Evolutionary conservation across 345 rosid genomes (phyloP), one percentile per base, ranked within the genome.

Genomic region (Populus euphratica): DNA sequence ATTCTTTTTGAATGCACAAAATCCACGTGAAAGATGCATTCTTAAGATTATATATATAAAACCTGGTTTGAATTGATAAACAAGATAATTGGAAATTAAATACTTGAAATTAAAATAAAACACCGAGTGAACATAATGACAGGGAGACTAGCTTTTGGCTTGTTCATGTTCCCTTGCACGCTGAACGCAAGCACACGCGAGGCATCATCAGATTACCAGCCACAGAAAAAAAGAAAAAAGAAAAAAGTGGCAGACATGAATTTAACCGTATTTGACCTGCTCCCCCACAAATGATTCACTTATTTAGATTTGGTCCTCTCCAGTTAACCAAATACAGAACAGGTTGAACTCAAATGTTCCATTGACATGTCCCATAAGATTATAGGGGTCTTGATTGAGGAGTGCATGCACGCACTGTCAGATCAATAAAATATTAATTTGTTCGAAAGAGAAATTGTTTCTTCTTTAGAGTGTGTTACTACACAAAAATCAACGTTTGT

Each of bases 181-280:
- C 18, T 64, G 12, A 23, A 59, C 39, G 38, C 66, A 64, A 44
- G 66, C 77, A 68, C 8, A 44, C 29, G 25, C 69, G 76, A 36
- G 14, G 4, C 11, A 11, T 35, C 62, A 74, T 38, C 14, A 67
- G 43, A 70, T 47, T 7, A 1, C 76, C 69, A 33, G 69, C 65
- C 33, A 14, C 50, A 47, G 50, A 14, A 14, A 39, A 8, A 8
- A 1, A 39, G 6, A 38, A 0, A 38, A 23, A 47, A 39, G 36
- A 39, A 39, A 50, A 33, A 21, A 77, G 44, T 41, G 76, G 74
- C 38, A 33, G 76, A 75, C 85, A 77, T 16, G 54, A 75, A 12
- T 44, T 67, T 14, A 54, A 29, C 79, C 59, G 56, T 68, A 52
- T 67, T 80, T 73, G 69, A 71, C 75, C 76, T 8, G 69, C 50